phyloP scores from a whole-genome alignment of 1,139 yeast genomes.

The Komagataea norvegica region DNA sequence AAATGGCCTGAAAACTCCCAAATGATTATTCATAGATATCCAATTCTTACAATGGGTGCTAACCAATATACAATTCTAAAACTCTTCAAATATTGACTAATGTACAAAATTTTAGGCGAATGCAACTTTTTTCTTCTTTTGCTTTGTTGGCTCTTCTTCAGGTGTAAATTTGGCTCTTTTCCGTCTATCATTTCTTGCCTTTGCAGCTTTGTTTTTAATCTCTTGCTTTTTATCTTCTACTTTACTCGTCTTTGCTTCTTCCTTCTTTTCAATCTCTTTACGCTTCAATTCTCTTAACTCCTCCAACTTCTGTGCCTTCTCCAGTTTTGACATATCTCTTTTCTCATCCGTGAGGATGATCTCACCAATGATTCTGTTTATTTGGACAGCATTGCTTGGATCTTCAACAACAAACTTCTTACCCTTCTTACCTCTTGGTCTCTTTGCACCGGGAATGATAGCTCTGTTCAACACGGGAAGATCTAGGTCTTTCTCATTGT shows the following conservation, averaged over 20 bases:
- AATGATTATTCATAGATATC: conserved; percentile 7
- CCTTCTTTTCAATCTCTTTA: conserved; percentile 82
- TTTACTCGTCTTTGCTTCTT: conserved; percentile 60
- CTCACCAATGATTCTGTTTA: conserved; percentile 66
- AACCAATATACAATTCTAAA: no score
- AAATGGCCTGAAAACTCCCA: conserved; percentile 37
- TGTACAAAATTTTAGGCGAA: no score
- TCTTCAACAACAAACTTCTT: conserved; percentile 75
- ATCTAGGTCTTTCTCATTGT: conserved; percentile 71
- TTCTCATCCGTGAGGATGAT: conserved; percentile 81
- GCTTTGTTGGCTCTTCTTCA: conserved; percentile 29
- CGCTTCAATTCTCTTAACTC: conserved; percentile 84
- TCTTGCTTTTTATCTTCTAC: conserved; percentile 77
- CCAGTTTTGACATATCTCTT: conserved; percentile 84
- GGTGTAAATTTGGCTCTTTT: conserved; percentile 55
- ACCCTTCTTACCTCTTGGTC: conserved; percentile 82
- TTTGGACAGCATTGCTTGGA: conserved; percentile 51
- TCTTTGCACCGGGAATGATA: conserved; percentile 78
- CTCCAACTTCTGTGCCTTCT: conserved; percentile 82
- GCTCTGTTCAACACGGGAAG: conserved; percentile 80
- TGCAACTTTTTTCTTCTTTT: conserved; percentile 37
- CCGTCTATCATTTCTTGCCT: conserved; percentile 66
- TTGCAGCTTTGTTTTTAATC: conserved; percentile 62
- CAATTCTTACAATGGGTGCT: no score
- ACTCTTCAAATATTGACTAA: no score